Evolutionary conservation across 768 basidiomycete genomes (phyloP).

Genomic region (Boletus subparvulus): DNA sequence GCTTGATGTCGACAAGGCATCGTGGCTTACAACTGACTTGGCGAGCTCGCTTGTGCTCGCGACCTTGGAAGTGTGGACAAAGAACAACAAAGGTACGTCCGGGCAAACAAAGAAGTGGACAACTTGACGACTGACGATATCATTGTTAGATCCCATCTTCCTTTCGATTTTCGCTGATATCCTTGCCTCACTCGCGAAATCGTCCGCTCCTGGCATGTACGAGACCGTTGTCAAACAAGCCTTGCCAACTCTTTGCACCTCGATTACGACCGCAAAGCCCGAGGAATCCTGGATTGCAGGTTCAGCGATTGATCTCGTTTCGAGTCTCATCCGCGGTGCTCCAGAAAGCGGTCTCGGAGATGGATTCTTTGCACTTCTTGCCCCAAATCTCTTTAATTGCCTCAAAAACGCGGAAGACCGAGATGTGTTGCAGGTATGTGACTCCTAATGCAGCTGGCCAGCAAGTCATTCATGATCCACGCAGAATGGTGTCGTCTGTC

Average conservation of each 20-base stretch:
- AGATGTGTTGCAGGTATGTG: constrained; percentile 71
- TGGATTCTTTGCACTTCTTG: constrained; percentile 76
- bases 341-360: constrained; percentile 66
- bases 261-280: constrained; percentile 56
- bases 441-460: not conserved
- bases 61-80: constrained; percentile 79
- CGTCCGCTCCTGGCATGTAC: constrained; percentile 60
- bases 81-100: constrained; percentile 75
- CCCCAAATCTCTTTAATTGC: constrained; percentile 70
- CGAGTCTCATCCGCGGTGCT: constrained; percentile 68
- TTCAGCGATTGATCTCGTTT: constrained; percentile 80
- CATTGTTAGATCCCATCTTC: constrained; percentile 76
- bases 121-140: constrained; percentile 1
- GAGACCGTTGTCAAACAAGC: constrained; percentile 70
- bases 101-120: not conserved
- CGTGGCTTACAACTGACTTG: constrained; percentile 69
- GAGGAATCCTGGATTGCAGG: constrained; percentile 74
- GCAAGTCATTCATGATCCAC: not conserved
- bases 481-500: constrained; percentile 78
- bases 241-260: constrained; percentile 67
- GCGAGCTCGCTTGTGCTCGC: constrained; percentile 65
- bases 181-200: constrained; percentile 64
- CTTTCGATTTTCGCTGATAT: constrained; percentile 84
- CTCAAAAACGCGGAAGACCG: constrained; percentile 76
- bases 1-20: constrained; percentile 67